Evolutionary conservation across 1,139 yeast genomes (phyloP), one percentile per base, ranked within the genome.

Genomic region (Candida glucosophila): DNA sequence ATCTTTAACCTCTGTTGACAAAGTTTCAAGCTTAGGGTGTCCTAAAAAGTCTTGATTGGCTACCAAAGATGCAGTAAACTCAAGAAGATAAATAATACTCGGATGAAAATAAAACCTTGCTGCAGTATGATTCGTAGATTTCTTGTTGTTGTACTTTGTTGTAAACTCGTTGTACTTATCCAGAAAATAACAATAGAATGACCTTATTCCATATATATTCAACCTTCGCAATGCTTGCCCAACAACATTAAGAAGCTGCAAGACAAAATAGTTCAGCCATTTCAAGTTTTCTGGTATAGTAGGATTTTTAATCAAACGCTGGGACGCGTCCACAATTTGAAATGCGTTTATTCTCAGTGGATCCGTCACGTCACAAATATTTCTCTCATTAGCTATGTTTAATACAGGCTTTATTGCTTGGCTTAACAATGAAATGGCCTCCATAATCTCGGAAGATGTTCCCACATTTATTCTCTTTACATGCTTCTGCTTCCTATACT

Each of bases 141-240:
- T 67, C 36, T 59, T 59, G 28, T 52, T 58, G 23, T 58, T 63
- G 45, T 58, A 69, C 41, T 77, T 77, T 2, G 78, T 59, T 6
- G 68, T 62, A 39, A 76, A 76, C 41, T 77, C 85, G 3, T 48
- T 52, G 32, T 65, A 61, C 39, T 77, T 77, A 29, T 74, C 77
- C 19, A 48, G 43, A 41, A 77, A 77, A 44, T 76, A 80, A 7
- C 65, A 59, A 49, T 72, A 78, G 46, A 90, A 90, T 0, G 93
- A 78, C 22, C 69, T 54, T 10, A 88, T 61, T 0, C 99, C 98
- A 50, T 90, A 93, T 11, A 80, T 74, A 38, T 77, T 77, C 23
- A 92, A 56, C 30, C 86, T 50, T 39, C 75, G 59, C 22, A 74
- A 52, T 51, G 77, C 72, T 41, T 78, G 85, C 0, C 95, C 95